These are phyloP conservation scores for Sindora glabra DNA, from an alignment of 306 rosid species.

Conservation along the genomic window DNA sequence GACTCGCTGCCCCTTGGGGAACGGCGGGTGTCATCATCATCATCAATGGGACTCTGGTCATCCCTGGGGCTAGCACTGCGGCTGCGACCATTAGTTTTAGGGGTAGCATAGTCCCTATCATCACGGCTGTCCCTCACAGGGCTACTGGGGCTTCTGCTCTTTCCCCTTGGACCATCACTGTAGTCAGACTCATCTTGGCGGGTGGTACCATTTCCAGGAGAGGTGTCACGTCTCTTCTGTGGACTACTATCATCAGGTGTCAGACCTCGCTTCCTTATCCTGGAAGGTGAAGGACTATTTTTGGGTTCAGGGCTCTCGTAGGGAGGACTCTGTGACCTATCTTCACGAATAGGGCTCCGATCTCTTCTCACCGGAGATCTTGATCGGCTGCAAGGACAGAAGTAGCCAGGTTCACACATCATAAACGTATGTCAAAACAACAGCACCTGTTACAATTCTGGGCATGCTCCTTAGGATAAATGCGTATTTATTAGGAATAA, in stretches of 20 bases:
- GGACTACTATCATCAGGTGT: conserved; percentile 52
- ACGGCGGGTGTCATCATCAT: conserved; percentile 35
- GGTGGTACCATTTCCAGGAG: conserved; percentile 35
- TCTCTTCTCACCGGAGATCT: conserved; percentile 59
- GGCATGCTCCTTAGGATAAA: not conserved
- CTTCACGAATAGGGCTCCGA: conserved; percentile 40
- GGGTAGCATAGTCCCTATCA: conserved; percentile 25
- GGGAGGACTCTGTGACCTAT: conserved; percentile 40
- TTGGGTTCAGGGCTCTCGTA: conserved; percentile 27
- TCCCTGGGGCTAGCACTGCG: conserved; percentile 41
- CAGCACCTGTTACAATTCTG: not conserved
- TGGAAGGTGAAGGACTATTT: conserved; percentile 31
- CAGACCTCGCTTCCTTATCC: conserved; percentile 40
- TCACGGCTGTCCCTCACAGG: conserved; percentile 32
- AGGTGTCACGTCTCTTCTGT: conserved; percentile 22
- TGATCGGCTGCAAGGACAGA: conserved; percentile 44
- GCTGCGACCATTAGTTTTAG: conserved; percentile 37
- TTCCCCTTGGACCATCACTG: conserved; percentile 43
- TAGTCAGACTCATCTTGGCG: conserved; percentile 46
- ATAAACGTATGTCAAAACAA: not conserved
- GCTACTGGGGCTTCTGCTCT: conserved; percentile 41
- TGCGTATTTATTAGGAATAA: not conserved
- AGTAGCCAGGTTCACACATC: not conserved
- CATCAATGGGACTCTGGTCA: conserved; percentile 57
- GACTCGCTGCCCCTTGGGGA: conserved; percentile 48